Base-by-base conservation (phyloP, 2,329 filamentous ascomycete species). In the Penicillium sp. region DNA sequence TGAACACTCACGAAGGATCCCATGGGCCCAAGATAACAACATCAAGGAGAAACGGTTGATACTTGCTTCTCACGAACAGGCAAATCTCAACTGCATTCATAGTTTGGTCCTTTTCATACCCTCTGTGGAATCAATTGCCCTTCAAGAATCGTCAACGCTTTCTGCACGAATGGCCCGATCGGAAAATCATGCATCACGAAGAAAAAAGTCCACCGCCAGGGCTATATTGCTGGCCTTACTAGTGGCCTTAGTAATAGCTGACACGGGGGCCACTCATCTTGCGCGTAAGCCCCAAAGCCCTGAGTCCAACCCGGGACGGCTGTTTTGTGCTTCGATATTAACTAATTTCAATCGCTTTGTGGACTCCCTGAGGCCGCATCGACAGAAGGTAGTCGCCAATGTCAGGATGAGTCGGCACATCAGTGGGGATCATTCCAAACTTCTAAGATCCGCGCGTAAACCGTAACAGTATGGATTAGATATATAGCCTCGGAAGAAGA, bases 131-230 rank as follows among this genome's bases (percentile, higher is more conserved):
- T 58, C 6, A 69, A 52, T 48, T 73, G 72, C 1, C 71, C 71
- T 0, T 74, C 74, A 25, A 71, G 67, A 13, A 74, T 55, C 2
- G 71, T 75, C 59, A 76, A 66, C 2, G 64, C 68, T 51, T 75
- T 75, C 58, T 76, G 71, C 71, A 75, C 75, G 55, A 76, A 52
- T 49, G 69, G 65, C 13, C 73, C 71, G 37, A 75, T 74, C 0
- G 69, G 70, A 43, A 73, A 74, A 51, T 72, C 62, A 52, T 71
- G 69, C 10, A 70, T 73, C 1, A 46, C 64, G 57, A 59, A 68
- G 56, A 71, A 71, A 52, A 52, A 73, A 75, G 56, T 75, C 71
- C 2, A 69, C 70, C 55, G 75, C 67, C 37, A 75, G 58, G 0
- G 71, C 68, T 16, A 75, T 52, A 55, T 69, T 69, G 1, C 73